phyloP scores from a whole-genome alignment of 495 filamentous ascomycete genomes.

The Podospora tetraspora region DNA sequence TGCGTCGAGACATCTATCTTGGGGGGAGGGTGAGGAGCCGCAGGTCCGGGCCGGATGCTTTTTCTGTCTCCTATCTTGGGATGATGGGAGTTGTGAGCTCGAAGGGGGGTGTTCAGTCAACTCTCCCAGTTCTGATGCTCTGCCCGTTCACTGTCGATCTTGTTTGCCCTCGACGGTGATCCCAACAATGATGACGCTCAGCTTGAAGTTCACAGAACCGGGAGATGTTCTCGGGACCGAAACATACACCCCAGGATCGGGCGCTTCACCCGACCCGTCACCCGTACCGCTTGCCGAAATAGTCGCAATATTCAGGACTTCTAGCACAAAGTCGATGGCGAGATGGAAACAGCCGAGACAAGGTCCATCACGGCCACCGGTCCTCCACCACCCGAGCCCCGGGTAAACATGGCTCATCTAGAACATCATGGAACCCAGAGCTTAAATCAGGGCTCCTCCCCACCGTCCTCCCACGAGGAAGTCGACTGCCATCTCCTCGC shows the following conservation, averaged over 20 bases:
- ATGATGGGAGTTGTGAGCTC: neutral
- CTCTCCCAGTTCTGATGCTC: neutral
- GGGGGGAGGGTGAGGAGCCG: neutral
- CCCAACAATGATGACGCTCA: neutral
- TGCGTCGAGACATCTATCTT: neutral
- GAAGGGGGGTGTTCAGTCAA: neutral
- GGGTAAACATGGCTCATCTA: conserved; percentile 17
- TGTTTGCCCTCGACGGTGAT: neutral
- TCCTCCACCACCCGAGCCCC: conserved; percentile 3
- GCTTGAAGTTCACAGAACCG: neutral
- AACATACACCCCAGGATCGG: neutral
- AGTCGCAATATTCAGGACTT: neutral
- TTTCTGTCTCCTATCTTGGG: neutral
- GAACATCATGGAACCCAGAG: conserved; percentile 2
- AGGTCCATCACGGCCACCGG: neutral
- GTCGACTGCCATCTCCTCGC: conserved; percentile 1
- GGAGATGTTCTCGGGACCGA: neutral
- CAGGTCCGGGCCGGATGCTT: neutral
- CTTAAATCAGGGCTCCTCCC: conserved; percentile 8
- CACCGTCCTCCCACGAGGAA: neutral
- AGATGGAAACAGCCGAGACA: conserved; percentile 12
- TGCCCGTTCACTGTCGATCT: neutral
- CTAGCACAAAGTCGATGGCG: neutral
- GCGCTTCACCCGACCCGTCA: conserved; percentile 12
- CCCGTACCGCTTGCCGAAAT: conserved; percentile 21